Evolutionary conservation across 2,329 filamentous ascomycete genomes (phyloP), one percentile per base, ranked within the genome.

Genomic region (Pseudogymnoascus pannorum): DNA sequence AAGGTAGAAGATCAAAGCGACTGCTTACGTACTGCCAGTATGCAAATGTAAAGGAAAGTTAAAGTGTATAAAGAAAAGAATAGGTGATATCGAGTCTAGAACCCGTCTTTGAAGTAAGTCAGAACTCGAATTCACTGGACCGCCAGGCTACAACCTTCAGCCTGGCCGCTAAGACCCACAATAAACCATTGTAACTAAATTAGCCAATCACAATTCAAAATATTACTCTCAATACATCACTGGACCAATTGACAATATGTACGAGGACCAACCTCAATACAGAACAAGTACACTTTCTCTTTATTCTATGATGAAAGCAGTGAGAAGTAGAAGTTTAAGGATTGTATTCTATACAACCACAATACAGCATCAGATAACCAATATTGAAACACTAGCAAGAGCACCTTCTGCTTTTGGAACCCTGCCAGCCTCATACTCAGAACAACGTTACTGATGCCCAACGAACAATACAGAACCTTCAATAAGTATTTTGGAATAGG

Each of bases 211-310:
- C n/a, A 54, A 20, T 16, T 1, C 9, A 14, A n/a, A 5, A 54
- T 14, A 14, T 31, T 33, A 31, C 48, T 31, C 7, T 54, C 48
- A 54, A 54, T 54, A 54, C 48, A 31, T 54, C 48, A 54, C 48
- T 31, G 18, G n/a, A 11, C 24, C 44, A 24, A 54, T 54, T 54
- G 48, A 54, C 48, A 54, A 54, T 54, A 54, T 54, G 48, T 54
- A 54, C n/a, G 48, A 31, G 9, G 8, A 31, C 22, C 9, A 54
- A 18, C 48, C 48, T 54, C 24, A 31, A 54, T 54, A 31, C 26
- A 7, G 48, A 18, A 18, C 9, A 31, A 54, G 26, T 54, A 31
- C 48, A 31, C 24, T 31, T 51, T 54, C 5, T 31, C 48, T 31
- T 54, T 31, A 18, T 54, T 31, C 26, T 18, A 54, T 54, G n/a